Evolutionary conservation across 2,329 filamentous ascomycete genomes (phyloP), one percentile per base, ranked within the genome.

Genomic region (Ceratocystis diversiconidia): DNA sequence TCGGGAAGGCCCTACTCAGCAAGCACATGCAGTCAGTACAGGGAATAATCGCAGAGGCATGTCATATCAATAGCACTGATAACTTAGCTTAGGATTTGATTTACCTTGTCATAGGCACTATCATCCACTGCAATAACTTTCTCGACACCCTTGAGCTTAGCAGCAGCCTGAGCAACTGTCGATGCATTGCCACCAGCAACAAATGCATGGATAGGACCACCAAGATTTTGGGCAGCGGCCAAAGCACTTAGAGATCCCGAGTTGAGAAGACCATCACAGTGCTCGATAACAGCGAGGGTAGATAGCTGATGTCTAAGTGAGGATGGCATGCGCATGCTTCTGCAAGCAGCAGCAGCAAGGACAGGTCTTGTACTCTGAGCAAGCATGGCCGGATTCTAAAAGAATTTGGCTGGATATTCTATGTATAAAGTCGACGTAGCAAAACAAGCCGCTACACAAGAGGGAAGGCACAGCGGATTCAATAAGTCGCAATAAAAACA

Each of bases 71-170:
- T 22, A 50, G 30, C 12, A 59, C 36, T 15, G 36, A 15, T 41
- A 41, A 41, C 19, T 36, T 36, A 10, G 22, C 8, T 25, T n/a
- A 19, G n/a, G 19, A 17, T 55, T 22, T 19, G n/a, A 10, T 43
- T 67, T 72, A 92, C 90, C 85, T 92, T 95, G 73, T 97, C 92
- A 73, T 99, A 99, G 62, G 90, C 88, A 65, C 79, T 85, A 76
- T 90, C 97, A 69, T 96, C 89, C 22, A 97, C 86, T 52, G 85
- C 86, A 71, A 99, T 83, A 68, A 99, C 84, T 80, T 96, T 97
- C 72, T 95, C 90, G 50, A 99, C 78, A 32, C 94, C 94, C 70
- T 90, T 85, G 48, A 95, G 86, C 77, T 95, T 95, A 69, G 91
- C 88, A 28, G 89, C 91, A 76, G 95, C 86, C 66, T 89, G 85